phyloP scores from a whole-genome alignment of 2,329 filamentous ascomycete genomes.

The Biscogniauxia mediterranea region DNA sequence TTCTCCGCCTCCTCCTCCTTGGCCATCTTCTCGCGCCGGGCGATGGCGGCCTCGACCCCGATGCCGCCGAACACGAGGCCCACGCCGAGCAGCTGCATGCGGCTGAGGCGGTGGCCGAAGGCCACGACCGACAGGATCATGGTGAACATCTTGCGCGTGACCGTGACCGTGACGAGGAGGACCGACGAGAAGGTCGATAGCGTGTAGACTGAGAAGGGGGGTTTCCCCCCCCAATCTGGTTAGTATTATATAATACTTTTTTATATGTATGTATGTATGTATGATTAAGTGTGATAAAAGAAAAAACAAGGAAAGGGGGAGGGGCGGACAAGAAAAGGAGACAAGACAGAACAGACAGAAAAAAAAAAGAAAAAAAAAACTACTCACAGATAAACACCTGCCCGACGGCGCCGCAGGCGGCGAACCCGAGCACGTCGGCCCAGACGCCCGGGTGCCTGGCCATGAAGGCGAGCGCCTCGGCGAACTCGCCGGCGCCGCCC shows the following conservation, averaged over 20 bases:
- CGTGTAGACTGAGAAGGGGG: slow-evolving; percentile 77
- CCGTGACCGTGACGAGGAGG: slow-evolving; percentile 91
- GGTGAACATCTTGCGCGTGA: slow-evolving; percentile 98
- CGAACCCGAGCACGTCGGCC: slow-evolving; percentile 86
- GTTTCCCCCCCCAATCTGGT: too few species aligned
- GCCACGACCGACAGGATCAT: slow-evolving; percentile 96
- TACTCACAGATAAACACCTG: slow-evolving; percentile 89
- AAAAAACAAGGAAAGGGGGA: neutral
- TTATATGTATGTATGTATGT: too few species aligned
- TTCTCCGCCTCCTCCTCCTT: slow-evolving; percentile 70
- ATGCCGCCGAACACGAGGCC: slow-evolving; percentile 92
- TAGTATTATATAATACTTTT: too few species aligned
- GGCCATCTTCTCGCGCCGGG: slow-evolving; percentile 75
- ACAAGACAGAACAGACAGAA: too few species aligned
- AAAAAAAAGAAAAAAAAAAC: neutral
- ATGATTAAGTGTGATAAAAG: too few species aligned
- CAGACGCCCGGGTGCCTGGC: slow-evolving; percentile 75
- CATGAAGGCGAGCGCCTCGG: slow-evolving; percentile 78
- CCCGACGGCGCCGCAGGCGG: slow-evolving; percentile 84
- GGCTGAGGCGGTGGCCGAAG: slow-evolving; percentile 82
- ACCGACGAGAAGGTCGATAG: slow-evolving; percentile 89
- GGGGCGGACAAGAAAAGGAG: neutral
- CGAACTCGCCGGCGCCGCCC: slow-evolving; percentile 71
- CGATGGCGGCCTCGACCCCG: slow-evolving; percentile 82
- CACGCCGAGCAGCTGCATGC: slow-evolving; percentile 94